Evolutionary conservation across 2,329 filamentous ascomycete species (phyloP), one percentile per base, ranked within the genome.

Genomic region (Fusarium anguioides): DNA sequence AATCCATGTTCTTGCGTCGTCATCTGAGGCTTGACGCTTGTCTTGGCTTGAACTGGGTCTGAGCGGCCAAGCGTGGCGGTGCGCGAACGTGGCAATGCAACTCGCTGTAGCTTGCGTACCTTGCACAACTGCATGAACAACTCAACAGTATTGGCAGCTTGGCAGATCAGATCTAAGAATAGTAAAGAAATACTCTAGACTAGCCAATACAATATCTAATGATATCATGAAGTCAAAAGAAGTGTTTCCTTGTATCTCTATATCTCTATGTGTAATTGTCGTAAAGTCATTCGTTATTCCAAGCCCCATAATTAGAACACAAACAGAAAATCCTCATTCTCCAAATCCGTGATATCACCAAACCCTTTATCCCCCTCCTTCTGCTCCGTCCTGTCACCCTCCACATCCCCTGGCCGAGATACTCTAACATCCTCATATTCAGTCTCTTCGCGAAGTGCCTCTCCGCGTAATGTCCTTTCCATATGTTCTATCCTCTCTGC

Each of bases 281-380:
- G n/a, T 40, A n/a, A 46, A 29, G 7, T 27, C 40, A 18, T 27
- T 14, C 47, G 20, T 27, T 15, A 21, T 33, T 14, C 18, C 31
- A 15, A 17, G 23, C 15, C 5, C n/a, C 20, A 26, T 15, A 37
- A 41, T 74, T 54, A 78, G 57, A 75, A 87, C 4, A 89, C 81
- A 75, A 86, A 90, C 8, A 89, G 81, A 69, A 90, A 90, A 61
- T 89, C 87, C 70, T 89, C 87, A 63, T 89, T 89, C 75, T 85
- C 79, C 69, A 86, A 75, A 72, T 89, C 87, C 17, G 86, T 89
- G 18, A 84, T 75, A 72, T 91, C 88, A 9, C 68, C 72, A 70
- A 78, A 78, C 8, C 74, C 71, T 51, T 75, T 78, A 40, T 65
- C 70, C 2, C 51, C 63, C 4, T 67, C 61, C 36, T 57, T 60